phyloP scores from a whole-genome alignment of 139 green algal species.

The Chloropicon primus region DNA sequence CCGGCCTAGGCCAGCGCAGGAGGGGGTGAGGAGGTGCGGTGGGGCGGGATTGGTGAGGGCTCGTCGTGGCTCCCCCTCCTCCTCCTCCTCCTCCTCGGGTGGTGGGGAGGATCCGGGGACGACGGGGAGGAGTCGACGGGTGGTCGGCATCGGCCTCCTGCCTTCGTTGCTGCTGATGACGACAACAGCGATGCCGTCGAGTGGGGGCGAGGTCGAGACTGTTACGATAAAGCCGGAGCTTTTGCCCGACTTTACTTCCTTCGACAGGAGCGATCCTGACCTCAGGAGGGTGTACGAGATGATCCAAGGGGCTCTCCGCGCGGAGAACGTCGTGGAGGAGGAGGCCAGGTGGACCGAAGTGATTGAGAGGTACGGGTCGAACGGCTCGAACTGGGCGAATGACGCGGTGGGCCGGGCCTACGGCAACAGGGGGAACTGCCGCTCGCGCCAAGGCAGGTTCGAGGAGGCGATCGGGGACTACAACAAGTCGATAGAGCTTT shows the following conservation, averaged over 20 bases:
- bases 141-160: too few species aligned
- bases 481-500: slow-evolving; percentile 45
- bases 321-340: slow-evolving; percentile 17
- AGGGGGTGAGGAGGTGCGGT: too few species aligned
- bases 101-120: too few species aligned
- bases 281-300: neutral
- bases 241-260: neutral
- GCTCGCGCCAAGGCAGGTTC: slow-evolving; percentile 55
- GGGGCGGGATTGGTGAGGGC: too few species aligned
- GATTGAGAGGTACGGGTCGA: slow-evolving; percentile 12
- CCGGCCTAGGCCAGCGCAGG: too few species aligned
- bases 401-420: slow-evolving; percentile 32
- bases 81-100: too few species aligned
- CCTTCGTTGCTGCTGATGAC: too few species aligned
- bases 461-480: slow-evolving; percentile 56
- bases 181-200: too few species aligned
- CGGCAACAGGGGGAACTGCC: slow-evolving; percentile 78
- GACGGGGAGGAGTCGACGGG: too few species aligned
- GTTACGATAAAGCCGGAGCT: neutral
- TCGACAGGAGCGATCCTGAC: neutral
- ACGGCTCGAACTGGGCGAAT: slow-evolving; percentile 11
- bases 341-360: slow-evolving; percentile 24
- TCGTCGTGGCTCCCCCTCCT: too few species aligned
- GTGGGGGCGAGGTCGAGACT: too few species aligned
- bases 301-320: neutral